A percentile compares a stretch with the other conserved stretches of the same genome.
phyloP scores from a whole-genome alignment of 306 rosid genomes.

The Trifolium pratense region DNA sequence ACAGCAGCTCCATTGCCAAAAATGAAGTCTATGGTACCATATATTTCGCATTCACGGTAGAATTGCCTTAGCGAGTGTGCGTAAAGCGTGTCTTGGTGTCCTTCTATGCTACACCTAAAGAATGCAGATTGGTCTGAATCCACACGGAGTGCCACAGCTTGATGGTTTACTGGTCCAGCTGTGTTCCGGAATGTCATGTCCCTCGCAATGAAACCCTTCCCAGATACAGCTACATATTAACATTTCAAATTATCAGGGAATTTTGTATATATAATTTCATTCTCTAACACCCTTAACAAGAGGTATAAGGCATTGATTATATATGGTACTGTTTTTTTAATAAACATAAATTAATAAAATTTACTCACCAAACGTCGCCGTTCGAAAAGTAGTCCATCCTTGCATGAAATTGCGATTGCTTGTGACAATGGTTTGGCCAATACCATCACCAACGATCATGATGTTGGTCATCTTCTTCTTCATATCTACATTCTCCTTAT shows the following conservation, averaged over 20 bases:
- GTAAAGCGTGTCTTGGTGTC: conserved; percentile 85
- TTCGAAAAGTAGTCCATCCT: conserved; percentile 97
- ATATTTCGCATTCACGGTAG: conserved; percentile 75
- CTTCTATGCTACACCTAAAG: conserved; percentile 80
- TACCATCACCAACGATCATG: conserved; percentile 84
- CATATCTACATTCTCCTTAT: conserved; percentile 82
- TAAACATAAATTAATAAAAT: too few species aligned
- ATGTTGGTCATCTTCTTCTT: conserved; percentile 85
- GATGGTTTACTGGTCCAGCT: conserved; percentile 69
- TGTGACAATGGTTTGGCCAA: conserved; percentile 75
- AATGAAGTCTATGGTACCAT: conserved; percentile 86
- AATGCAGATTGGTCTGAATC: conserved; percentile 90
- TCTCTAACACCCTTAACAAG: too few species aligned
- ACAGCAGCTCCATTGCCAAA: conserved; percentile 90
- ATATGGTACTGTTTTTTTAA: not conserved
- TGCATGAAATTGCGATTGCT: conserved; percentile 83
- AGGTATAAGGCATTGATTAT: not conserved
- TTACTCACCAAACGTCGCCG: conserved; percentile 83
- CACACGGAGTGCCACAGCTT: conserved; percentile 83
- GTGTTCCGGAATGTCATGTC: conserved; percentile 82
- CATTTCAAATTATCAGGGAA: not conserved
- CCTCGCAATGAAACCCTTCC: conserved; percentile 75
- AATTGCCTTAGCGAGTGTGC: conserved; percentile 82
- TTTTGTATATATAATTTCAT: not conserved
- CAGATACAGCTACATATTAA: conserved; percentile 65